phyloP scores from a whole-genome alignment of 495 filamentous ascomycete species.

The Aspergillus cavernicola region DNA sequence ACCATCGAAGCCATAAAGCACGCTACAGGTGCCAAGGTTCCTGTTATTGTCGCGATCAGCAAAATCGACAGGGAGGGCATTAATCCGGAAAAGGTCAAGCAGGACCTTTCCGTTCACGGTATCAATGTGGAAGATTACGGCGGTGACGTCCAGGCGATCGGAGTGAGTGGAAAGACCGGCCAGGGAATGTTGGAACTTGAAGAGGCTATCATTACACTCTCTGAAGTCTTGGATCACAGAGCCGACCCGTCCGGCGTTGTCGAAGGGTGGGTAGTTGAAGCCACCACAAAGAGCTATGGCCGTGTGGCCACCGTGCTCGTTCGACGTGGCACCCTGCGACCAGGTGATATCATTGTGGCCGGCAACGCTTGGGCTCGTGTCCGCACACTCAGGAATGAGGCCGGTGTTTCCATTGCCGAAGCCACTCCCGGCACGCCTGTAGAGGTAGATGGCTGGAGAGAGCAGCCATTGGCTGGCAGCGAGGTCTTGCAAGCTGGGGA shows the following conservation, averaged over 20 bases:
- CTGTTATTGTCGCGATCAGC: conserved; percentile 97
- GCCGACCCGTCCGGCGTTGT: conserved; percentile 71
- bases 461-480: conserved; percentile 85
- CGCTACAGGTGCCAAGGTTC: conserved; percentile 82
- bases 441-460: conserved; percentile 91
- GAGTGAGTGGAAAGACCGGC: conserved; percentile 90
- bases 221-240: conserved; percentile 86
- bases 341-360: conserved; percentile 83
- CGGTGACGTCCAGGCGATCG: conserved; percentile 88
- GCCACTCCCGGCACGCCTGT: conserved; percentile 88
- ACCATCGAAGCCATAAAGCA: conserved; percentile 97
- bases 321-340: conserved; percentile 75
- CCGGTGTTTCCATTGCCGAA: conserved; percentile 63
- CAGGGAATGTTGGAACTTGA: conserved; percentile 89
- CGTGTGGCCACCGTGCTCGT: conserved; percentile 88
- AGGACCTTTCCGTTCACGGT: conserved; percentile 78
- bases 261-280: conserved; percentile 94
- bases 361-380: conserved; percentile 82
- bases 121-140: conserved; percentile 94
- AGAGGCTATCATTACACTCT: conserved; percentile 77
- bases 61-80: conserved; percentile 89
- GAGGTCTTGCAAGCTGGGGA: conserved; percentile 75
- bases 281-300: conserved; percentile 81
- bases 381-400: conserved; percentile 79
- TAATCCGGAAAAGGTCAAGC: conserved; percentile 76